Conservation (phyloP, 2,329 filamentous ascomycete genomes). For the Cytospora leucostoma region DNA sequence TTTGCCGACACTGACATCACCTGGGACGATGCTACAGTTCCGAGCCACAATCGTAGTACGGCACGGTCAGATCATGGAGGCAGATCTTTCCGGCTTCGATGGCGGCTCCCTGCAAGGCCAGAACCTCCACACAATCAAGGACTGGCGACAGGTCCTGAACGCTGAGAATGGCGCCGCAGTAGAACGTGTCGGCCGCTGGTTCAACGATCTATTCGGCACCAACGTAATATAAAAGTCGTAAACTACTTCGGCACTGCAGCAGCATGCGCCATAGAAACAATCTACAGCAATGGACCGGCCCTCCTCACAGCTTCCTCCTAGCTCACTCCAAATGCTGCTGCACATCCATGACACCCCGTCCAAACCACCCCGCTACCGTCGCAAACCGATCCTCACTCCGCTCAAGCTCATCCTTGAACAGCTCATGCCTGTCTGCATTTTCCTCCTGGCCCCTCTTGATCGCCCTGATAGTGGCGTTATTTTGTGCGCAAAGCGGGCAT, state of each 20-base stretch:
- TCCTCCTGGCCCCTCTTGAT: constrained; percentile 86
- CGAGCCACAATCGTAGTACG: constrained; percentile 41
- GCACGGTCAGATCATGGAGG: constrained; percentile 41
- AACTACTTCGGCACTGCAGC: constrained; percentile 14
- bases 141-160: constrained; percentile 35
- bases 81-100: constrained; percentile 32
- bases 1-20: not conserved
- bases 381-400: constrained; percentile 80
- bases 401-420: constrained; percentile 81
- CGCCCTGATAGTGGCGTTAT: constrained; percentile 85
- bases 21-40: constrained; percentile 32
- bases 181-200: constrained; percentile 32
- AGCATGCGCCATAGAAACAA: constrained; percentile 17
- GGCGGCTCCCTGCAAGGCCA: constrained; percentile 30
- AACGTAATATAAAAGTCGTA: not conserved
- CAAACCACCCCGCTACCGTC: constrained; percentile 95
- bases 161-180: constrained; percentile 22
- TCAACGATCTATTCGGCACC: constrained; percentile 36
- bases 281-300: not conserved
- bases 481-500: constrained; percentile 81
- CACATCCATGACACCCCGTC: constrained; percentile 80
- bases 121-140: constrained; percentile 33
- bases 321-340: constrained; percentile 37
- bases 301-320: not conserved
- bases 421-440: constrained; percentile 80